Evolutionary conservation across 768 basidiomycete species (phyloP).

Genomic region (Collybia mongolica): DNA sequence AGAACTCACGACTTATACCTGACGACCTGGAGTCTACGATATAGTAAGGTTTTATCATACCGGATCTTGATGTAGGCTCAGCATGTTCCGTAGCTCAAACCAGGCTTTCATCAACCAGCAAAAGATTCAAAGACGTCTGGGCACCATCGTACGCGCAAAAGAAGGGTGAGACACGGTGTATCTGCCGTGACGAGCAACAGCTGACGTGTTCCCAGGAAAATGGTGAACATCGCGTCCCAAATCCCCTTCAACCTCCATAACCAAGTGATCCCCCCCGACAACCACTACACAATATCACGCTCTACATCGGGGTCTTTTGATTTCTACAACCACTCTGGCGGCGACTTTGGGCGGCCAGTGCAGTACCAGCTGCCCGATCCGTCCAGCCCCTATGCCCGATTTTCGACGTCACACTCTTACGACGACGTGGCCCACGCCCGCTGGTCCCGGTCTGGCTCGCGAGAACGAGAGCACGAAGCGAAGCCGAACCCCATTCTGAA

Average conservation of each 20-base stretch:
- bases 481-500: constrained; percentile 17
- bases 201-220: constrained; percentile 13
- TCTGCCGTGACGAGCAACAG: background rate
- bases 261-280: constrained; percentile 4
- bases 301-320: constrained; percentile 9
- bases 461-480: background rate
- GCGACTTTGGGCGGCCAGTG: no score
- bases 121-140: constrained; percentile 11
- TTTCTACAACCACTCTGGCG: constrained; percentile 4
- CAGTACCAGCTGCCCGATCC: background rate
- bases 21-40: background rate
- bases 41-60: background rate
- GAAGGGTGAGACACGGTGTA: constrained; percentile 15
- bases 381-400: constrained; percentile 3
- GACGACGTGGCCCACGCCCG: no score
- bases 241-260: constrained; percentile 26
- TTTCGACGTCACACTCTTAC: constrained; percentile 5
- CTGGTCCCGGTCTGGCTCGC: constrained; percentile 12
- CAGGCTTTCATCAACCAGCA: constrained; percentile 6
- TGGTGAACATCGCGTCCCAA: constrained; percentile 22
- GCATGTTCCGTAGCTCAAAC: background rate
- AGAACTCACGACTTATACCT: constrained; percentile 2
- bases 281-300: constrained; percentile 7
- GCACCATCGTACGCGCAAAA: constrained; percentile 20
- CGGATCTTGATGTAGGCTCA: background rate